Conservation (phyloP, 352 stramenopile species). For the Phytophthora citricola region DNA sequence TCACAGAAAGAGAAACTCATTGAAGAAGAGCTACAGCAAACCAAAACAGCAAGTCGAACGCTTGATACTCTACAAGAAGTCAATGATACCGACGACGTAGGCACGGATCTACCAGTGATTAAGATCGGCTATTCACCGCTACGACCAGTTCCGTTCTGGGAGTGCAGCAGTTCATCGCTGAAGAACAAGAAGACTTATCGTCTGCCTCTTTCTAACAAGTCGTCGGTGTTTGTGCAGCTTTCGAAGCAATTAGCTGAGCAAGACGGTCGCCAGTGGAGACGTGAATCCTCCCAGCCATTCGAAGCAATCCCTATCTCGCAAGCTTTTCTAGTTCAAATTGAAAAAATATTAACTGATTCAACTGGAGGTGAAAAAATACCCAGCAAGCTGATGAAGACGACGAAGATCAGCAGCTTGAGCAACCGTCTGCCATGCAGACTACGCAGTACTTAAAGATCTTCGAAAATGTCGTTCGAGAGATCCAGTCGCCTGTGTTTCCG, state of each 20-base stretch:
- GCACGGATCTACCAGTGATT: constrained; percentile 23
- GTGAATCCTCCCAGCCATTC: constrained; percentile 40
- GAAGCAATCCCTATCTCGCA: constrained; percentile 47
- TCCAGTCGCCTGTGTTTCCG: constrained; percentile 69
- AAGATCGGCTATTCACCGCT: constrained; percentile 21
- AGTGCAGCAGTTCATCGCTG: constrained; percentile 3
- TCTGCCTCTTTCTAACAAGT: constrained; percentile 1
- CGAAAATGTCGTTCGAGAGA: constrained; percentile 50
- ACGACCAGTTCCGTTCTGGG: constrained; percentile 30
- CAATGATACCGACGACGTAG: constrained; percentile 14
- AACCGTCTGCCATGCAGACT: constrained; percentile 35
- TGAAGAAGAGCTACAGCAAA: constrained; percentile 33
- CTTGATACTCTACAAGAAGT: constrained; percentile 14
- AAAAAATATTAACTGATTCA: constrained; percentile 5
- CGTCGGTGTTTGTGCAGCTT: constrained; percentile 38
- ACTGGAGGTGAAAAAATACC: background rate
- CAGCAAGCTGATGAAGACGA: constrained; percentile 31
- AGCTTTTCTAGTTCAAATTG: constrained; percentile 41
- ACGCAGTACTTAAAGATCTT: constrained; percentile 59
- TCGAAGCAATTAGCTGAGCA: constrained; percentile 34
- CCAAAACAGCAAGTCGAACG: constrained; percentile 24
- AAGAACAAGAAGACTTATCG: constrained; percentile 5
- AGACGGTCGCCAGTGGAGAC: constrained; percentile 37
- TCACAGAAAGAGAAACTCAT: constrained; percentile 54
- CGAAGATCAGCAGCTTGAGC: constrained; percentile 16